Evolutionary conservation across 139 green algal genomes (phyloP).

Genomic region (Coelastrella sp.): DNA sequence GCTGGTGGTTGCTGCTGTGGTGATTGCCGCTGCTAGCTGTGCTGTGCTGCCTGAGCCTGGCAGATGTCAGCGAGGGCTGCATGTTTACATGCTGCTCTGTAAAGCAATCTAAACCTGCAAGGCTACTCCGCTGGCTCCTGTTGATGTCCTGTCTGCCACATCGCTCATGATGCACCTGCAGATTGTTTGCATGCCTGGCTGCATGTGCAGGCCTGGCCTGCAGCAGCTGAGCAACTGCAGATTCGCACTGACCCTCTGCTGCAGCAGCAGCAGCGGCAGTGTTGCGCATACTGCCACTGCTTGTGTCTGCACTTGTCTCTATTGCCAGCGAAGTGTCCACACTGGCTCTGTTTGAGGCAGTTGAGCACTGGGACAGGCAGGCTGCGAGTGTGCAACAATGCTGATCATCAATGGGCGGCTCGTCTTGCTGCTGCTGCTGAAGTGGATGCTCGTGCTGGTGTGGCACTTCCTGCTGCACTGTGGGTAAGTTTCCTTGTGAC

Average conservation of each 20-base stretch:
- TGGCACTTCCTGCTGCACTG: background rate
- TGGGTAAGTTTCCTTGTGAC: background rate
- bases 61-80: background rate
- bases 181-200: background rate
- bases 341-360: background rate
- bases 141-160: background rate
- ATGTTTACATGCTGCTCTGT: background rate
- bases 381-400: background rate
- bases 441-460: background rate
- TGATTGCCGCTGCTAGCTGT: background rate
- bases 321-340: constrained; percentile 3
- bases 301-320: background rate
- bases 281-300: background rate
- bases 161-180: background rate
- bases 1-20: background rate
- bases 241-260: background rate
- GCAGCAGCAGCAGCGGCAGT: background rate
- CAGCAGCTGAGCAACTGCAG: constrained; percentile 13
- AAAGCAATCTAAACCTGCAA: background rate
- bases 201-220: background rate
- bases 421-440: background rate
- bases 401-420: background rate
- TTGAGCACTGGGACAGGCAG: background rate
- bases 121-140: background rate
- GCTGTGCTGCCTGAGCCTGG: constrained; percentile 14